Evolutionary conservation across 176 grass and related monocot species (phyloP).

Genomic region (Triticum monococcum): DNA sequence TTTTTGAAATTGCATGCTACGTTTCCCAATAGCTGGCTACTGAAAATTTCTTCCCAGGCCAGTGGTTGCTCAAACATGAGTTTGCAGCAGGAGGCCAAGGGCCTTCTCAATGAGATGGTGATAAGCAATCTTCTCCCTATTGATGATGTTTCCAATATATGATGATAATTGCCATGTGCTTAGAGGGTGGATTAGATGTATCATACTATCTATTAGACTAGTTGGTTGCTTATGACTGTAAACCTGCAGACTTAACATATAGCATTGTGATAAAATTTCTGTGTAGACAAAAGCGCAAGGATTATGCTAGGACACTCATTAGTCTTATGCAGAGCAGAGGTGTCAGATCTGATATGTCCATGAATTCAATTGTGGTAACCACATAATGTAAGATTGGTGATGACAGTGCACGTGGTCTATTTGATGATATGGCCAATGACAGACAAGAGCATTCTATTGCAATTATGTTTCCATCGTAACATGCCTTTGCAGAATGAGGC

Average conservation of each 20-base stretch:
- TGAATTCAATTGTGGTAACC: too few relatives aligned
- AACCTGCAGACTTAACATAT: constrained; percentile 37
- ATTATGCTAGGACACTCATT: neutral
- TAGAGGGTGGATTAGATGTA: constrained; percentile 18
- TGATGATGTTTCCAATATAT: constrained; percentile 28
- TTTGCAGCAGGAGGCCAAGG: constrained; percentile 25
- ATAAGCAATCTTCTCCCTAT: constrained; percentile 33
- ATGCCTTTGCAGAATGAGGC: constrained; percentile 28
- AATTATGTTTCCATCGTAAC: constrained; percentile 39
- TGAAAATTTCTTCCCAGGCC: neutral
- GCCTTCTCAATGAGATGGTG: constrained; percentile 29
- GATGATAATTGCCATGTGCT: constrained; percentile 39
- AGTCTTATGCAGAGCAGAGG: constrained; percentile 30
- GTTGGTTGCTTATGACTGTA: constrained; percentile 31
- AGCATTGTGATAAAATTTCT: constrained; percentile 36
- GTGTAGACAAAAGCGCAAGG: neutral
- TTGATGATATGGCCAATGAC: constrained; percentile 36
- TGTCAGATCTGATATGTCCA: constrained; percentile 8
- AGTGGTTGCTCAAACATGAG: constrained; percentile 15
- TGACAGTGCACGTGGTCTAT: constrained; percentile 22
- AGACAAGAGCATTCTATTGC: constrained; percentile 20
- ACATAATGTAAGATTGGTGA: too few relatives aligned
- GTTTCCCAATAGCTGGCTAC: neutral
- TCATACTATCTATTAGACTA: constrained; percentile 34
- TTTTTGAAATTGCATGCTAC: too few relatives aligned